Percentiles rank a stretch among this genome's conserved stretches.
phyloP scores from a whole-genome alignment of 1,139 yeast species.

The Lodderomyces orthopsilosis region DNA sequence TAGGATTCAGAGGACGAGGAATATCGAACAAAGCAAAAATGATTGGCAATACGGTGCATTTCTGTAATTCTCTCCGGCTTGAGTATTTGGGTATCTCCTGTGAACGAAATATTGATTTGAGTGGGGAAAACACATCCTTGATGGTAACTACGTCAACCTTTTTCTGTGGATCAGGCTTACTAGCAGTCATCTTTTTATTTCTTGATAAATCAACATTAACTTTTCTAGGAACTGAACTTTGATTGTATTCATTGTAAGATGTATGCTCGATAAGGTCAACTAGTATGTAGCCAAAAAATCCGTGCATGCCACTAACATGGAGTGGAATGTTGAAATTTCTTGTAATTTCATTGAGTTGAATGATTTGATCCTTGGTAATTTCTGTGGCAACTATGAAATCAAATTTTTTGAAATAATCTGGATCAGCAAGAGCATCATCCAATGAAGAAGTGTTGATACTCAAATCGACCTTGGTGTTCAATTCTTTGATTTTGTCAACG shows the following conservation, averaged over 20 bases:
- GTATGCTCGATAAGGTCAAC: conserved; percentile 72
- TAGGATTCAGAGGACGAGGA: conserved; percentile 26
- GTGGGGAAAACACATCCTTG: conserved; percentile 48
- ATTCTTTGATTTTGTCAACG: conserved; percentile 54
- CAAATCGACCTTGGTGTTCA: conserved; percentile 74
- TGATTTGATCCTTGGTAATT: conserved; percentile 40
- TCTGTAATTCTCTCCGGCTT: conserved; percentile 54
- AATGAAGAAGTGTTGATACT: conserved; percentile 38
- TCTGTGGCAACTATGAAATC: conserved; percentile 80
- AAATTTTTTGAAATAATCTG: conserved; percentile 52
- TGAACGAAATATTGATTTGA: conserved; percentile 31
- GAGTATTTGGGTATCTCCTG: conserved; percentile 42
- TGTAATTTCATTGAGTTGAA: conserved; percentile 49
- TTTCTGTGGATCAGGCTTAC: conserved; percentile 28
- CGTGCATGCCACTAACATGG: conserved; percentile 69
- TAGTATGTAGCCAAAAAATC: conserved; percentile 79
- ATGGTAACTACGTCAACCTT: conserved; percentile 55
- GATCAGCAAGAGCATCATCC: conserved; percentile 20
- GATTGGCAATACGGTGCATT: conserved; percentile 62
- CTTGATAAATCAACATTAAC: conserved; percentile 45
- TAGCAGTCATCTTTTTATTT: conserved; percentile 51
- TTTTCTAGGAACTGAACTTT: conserved; percentile 52
- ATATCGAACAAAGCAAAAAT: conserved; percentile 54
- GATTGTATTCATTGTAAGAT: conserved; percentile 38
- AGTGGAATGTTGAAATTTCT: conserved; percentile 60